Base-by-base conservation (phyloP, 495 filamentous ascomycete genomes). In the Schizothecium vesticola region DNA sequence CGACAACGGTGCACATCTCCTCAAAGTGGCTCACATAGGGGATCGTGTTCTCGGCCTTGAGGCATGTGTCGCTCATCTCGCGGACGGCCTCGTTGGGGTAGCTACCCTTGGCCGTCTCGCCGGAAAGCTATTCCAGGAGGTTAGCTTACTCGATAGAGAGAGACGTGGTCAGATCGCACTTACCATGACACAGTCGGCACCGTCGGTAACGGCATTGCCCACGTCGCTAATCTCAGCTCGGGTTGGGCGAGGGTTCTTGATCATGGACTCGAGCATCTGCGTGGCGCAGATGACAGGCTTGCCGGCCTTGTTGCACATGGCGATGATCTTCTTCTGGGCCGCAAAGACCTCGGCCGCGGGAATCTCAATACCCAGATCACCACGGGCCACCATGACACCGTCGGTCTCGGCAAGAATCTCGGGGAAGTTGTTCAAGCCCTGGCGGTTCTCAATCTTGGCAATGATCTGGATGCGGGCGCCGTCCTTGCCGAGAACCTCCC, bases 301-400 rank as follows among this genome's bases (percentile, higher is more conserved):
- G 78, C 96, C 95, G 73, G 94, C 94, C 76, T 97, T 90, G 86
- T 99, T 99, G 87, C 96, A 98, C 89, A 97, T 98, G 79, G 94
- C 92, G 82, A 98, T 98, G 90, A 99, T 94, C 92, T 98, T 98
- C 89, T 99, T 99, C 86, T 99, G 95, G 60, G 95, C 95, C 70
- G 96, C 90, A 83, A 98, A 99, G 65, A 99, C 95, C 86, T 99
- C 96, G 64, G 94, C 92, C 51, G 96, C 93, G 22, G 95, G 93
- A 76, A 99, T 99, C 81, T 99, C 95, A 70, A 99, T 99, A 83
- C 95, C 95, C 55, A 99, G 85, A 75, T 99, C 95, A 82, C 95
- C 95, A 87, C 95, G 95, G 74, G 95, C 95, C 76, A 99, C 95
- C 95, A 99, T 99, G 79, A 99, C 93, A 86, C 96, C 95, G 79